Percentiles rank a stretch among this genome's conserved stretches.
These are phyloP conservation scores for Penicillium herquei DNA, from an alignment of 495 filamentous ascomycete genomes.

Conservation along the genomic window DNA sequence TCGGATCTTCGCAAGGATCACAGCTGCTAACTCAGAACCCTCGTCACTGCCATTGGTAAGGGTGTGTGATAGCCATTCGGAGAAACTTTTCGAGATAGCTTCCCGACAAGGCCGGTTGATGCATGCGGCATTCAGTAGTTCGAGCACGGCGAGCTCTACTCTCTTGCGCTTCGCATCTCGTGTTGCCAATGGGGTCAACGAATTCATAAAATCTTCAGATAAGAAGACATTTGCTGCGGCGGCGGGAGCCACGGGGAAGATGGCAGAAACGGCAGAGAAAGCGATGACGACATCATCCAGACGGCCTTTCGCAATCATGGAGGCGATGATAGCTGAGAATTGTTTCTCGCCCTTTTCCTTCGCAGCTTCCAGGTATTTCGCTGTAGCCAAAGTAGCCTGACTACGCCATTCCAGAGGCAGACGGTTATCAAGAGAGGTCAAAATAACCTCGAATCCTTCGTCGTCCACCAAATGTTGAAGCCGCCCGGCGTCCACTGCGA, in stretches of 20 bases:
- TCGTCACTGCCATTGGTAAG: constrained; percentile 65
- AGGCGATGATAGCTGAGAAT: constrained; percentile 65
- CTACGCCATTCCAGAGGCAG: constrained; percentile 63
- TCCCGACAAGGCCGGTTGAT: constrained; percentile 76
- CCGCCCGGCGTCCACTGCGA: constrained; percentile 56
- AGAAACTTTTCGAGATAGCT: constrained; percentile 74
- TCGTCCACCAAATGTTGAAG: constrained; percentile 69
- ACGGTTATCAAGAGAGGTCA: constrained; percentile 75
- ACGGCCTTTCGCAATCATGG: constrained; percentile 49
- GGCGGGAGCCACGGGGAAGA: constrained; percentile 80
- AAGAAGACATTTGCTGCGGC: constrained; percentile 74
- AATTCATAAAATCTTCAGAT: constrained; percentile 74
- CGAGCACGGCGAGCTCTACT: constrained; percentile 77
- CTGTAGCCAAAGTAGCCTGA: constrained; percentile 72
- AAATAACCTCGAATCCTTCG: constrained; percentile 75
- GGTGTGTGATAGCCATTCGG: constrained; percentile 77
- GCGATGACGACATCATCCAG: constrained; percentile 66
- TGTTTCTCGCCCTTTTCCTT: constrained; percentile 62
- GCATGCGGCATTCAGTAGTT: constrained; percentile 88
- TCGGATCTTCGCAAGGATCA: constrained; percentile 76
- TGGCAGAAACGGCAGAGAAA: constrained; percentile 80
- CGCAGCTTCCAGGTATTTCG: constrained; percentile 78
- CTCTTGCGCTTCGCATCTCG: constrained; percentile 71
- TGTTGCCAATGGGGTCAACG: constrained; percentile 66
- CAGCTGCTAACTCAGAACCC: constrained; percentile 71